Evolutionary conservation across 805 yeast genomes (phyloP).

Genomic region (Schwanniomyces vanrijiae): DNA sequence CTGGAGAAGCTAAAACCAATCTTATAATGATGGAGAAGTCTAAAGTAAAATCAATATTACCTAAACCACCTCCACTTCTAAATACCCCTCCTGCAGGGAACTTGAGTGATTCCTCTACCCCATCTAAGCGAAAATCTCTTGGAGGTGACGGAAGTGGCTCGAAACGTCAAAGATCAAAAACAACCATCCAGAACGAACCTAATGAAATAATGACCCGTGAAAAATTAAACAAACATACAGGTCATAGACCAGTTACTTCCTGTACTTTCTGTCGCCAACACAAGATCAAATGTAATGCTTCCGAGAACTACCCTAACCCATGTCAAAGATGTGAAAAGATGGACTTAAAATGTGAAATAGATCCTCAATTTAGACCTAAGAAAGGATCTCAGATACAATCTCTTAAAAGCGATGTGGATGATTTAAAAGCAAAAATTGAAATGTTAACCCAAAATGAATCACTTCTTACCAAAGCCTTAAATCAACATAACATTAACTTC

Average conservation of each 20-base stretch:
- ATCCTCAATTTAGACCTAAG: conserved; percentile 87
- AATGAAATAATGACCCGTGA: background rate
- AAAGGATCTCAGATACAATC: conserved; percentile 89
- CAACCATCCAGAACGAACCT: conserved; percentile 2
- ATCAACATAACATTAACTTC: conserved; percentile 38
- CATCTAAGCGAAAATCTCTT: conserved; percentile 1
- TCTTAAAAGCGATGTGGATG: conserved; percentile 82
- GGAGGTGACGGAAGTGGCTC: conserved; percentile 1
- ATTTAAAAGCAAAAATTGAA: conserved; percentile 70
- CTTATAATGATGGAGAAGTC: conserved; percentile 33
- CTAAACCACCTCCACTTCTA: conserved; percentile 34
- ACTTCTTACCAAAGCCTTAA: conserved; percentile 62
- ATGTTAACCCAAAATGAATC: conserved; percentile 63
- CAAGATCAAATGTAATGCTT: conserved; percentile 89
- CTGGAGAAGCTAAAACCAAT: background rate
- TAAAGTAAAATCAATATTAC: conserved; percentile 41
- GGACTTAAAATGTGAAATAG: conserved; percentile 81
- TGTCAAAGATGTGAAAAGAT: conserved; percentile 82
- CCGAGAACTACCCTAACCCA: conserved; percentile 76
- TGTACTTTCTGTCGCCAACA: conserved; percentile 95
- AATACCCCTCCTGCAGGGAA: conserved; percentile 2
- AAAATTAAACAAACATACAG: conserved; percentile 27
- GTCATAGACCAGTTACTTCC: conserved; percentile 85
- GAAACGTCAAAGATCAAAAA: conserved; percentile 4
- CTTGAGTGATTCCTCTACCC: background rate